Evolutionary conservation across 2,329 filamentous ascomycete species (phyloP).

Genomic region (Alternaria atra): DNA sequence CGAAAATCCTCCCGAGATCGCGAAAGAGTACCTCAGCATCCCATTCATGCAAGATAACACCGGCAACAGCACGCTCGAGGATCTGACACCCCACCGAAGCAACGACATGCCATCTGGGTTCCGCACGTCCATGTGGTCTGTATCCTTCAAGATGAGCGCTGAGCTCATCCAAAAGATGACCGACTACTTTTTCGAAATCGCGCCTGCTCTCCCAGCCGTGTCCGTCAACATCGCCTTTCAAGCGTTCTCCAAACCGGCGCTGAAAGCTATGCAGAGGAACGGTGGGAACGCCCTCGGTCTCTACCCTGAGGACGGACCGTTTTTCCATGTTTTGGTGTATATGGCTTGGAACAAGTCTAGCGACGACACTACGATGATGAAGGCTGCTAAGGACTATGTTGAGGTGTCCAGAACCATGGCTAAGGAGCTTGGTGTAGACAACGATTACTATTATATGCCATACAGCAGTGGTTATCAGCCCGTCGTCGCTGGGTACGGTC

Average conservation of each 20-base stretch:
- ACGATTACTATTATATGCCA: neutral
- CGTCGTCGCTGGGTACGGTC: slow-evolving; percentile 52
- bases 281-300: neutral
- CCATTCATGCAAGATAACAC: no score
- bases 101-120: neutral
- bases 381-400: neutral
- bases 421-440: neutral
- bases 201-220: neutral
- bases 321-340: slow-evolving; percentile 1
- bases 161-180: neutral
- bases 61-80: no score
- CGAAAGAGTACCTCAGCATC: no score
- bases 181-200: neutral
- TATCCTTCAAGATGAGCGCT: neutral
- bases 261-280: neutral
- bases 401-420: neutral
- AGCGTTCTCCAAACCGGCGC: neutral
- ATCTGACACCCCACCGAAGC: neutral
- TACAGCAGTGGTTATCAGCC: neutral
- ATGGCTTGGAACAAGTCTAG: neutral
- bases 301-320: neutral
- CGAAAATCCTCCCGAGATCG: no score
- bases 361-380: neutral
- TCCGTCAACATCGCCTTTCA: slow-evolving; percentile 2
- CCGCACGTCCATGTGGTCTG: neutral